A percentile compares a stretch with the other conserved stretches of the same genome.
These are phyloP conservation scores for Echites panduratus DNA, from an alignment of 257 asterid species.

Conservation along the genomic window DNA sequence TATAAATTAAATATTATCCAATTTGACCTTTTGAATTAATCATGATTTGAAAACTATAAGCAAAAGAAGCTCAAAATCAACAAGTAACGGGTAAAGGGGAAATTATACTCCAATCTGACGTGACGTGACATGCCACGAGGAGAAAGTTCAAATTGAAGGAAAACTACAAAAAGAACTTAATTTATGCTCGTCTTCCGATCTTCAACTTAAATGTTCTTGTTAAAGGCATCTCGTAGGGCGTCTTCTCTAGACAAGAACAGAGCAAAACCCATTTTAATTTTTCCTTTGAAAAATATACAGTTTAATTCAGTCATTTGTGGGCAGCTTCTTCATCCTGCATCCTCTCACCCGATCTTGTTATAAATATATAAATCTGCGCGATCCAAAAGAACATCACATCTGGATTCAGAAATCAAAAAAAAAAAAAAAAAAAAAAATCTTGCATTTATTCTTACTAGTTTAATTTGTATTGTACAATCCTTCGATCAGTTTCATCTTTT, in stretches of 20 bases:
- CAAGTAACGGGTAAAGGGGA: background rate
- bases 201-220: background rate
- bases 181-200: background rate
- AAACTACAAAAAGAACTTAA: background rate
- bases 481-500: background rate
- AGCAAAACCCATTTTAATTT: background rate
- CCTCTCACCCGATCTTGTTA: too few species aligned
- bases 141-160: too few species aligned
- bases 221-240: background rate
- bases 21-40: too few species aligned
- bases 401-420: background rate
- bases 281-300: background rate
- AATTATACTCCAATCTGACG: too few species aligned
- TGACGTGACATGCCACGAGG: too few species aligned
- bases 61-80: background rate
- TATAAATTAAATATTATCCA: too few species aligned
- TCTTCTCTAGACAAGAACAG: background rate
- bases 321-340: conserved; percentile 1
- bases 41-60: background rate
- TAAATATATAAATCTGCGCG: background rate
- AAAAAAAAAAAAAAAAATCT: too few species aligned
- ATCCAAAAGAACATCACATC: background rate
- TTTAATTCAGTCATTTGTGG: background rate
- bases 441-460: too few species aligned
- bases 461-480: background rate